Evolutionary conservation across 2,329 filamentous ascomycete species (phyloP), one percentile per base, ranked within the genome.

Genomic region (Anthostomella pinea): DNA sequence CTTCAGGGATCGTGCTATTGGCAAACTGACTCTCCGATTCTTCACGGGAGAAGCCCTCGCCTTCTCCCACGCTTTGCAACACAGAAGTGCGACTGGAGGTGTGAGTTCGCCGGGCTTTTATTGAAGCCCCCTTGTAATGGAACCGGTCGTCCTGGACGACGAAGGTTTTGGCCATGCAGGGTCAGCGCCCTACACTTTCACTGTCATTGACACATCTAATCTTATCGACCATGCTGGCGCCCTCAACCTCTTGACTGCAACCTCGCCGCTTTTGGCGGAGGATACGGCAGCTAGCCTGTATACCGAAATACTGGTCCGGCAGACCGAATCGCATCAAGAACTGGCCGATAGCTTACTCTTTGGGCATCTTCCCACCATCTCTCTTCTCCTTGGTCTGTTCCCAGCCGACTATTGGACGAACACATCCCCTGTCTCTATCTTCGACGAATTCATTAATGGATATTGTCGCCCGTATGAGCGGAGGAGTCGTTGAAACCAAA

Each of bases 171-270:
- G 66, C 4, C 77, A 77, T 45, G 51, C 48, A 6, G 49, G 52
- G 1, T 28, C 31, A 11, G 68, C 61, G 1, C 68, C 72, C 1
- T 52, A 47, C 2, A 20, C 38, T 2, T 82, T 81, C 45, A 67
- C 79, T 48, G 60, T 73, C 5, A 73, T 82, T 33, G 75, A 82
- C 42, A 77, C 75, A 0, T 75, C 52, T 33, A 69, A 67, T 28
- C 56, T 75, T 6, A 51, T 59, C 4, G 68, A 72, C 39, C 59
- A 67, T 27, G 15, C 68, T 8, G 70, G 69, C 16, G 38, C 52
- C 10, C 36, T 74, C 3, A 71, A 69, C 38, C 15, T 75, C 8
- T 47, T 76, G 5, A 49, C 66, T 9, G 64, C 73, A 1, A 55
- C 66, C 0, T 48, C 59, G 0, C 72, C 74, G 2, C 46, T 82